phyloP scores from a whole-genome alignment of 768 basidiomycete species.

The Lactarius evosmus region DNA sequence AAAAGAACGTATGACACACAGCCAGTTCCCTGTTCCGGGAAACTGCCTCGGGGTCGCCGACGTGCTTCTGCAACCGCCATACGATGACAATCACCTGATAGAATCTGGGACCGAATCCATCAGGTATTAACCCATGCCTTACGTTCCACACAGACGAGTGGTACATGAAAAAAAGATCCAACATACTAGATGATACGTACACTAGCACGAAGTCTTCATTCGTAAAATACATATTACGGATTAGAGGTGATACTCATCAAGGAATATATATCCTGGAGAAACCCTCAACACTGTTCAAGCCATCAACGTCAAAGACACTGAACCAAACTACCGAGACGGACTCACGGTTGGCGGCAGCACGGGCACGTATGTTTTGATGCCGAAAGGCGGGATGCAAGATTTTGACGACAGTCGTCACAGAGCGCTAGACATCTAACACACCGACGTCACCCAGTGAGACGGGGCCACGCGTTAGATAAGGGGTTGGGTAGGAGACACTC shows the following conservation, averaged over 20 bases:
- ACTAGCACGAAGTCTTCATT: neutral
- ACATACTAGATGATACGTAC: neutral
- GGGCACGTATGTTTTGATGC: constrained; percentile 63
- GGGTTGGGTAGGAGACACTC: constrained; percentile 26
- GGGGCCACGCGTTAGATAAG: neutral
- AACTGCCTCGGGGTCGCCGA: neutral
- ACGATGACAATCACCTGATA: neutral
- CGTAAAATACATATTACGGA: constrained; percentile 3
- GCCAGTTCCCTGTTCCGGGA: neutral
- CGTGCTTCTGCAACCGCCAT: neutral
- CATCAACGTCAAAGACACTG: constrained; percentile 7
- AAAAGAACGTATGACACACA: neutral
- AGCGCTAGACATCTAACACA: constrained; percentile 46
- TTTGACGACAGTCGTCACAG: constrained; percentile 64
- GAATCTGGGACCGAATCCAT: neutral
- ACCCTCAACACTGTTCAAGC: constrained; percentile 42
- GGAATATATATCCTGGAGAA: constrained; percentile 64
- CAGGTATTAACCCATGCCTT: neutral
- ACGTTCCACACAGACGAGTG: neutral
- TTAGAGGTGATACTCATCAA: constrained; percentile 27
- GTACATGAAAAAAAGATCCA: neutral
- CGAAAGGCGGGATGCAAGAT: constrained; percentile 51
- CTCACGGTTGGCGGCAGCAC: constrained; percentile 54
- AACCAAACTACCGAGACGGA: constrained; percentile 9
- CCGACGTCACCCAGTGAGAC: neutral